Base-by-base conservation (phyloP, 2,329 filamentous ascomycete species). In the Microcyclospora pomicola region DNA sequence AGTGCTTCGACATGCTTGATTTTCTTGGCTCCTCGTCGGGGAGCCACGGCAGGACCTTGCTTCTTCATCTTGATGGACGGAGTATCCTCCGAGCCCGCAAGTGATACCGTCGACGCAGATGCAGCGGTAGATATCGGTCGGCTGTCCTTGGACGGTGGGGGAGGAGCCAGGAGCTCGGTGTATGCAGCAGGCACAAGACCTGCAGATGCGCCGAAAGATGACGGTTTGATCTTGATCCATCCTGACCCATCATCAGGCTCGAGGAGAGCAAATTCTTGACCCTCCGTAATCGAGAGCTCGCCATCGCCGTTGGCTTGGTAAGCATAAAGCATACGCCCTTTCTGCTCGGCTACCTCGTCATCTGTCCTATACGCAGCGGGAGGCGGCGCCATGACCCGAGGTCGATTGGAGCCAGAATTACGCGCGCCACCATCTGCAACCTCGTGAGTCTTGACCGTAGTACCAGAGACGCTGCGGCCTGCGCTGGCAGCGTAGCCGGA, bases 181-280 rank as follows among this genome's bases (percentile, higher is more conserved):
- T 98, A 98, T 5, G 78, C 72, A 5, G 86, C 73, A 1, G 91
- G 91, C 1, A 98, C 87, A 16, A 96, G 71, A 29, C 91, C 91
- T 62, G 88, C 80, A 48, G 77, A 77, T 48, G 72, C 72, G 13
- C 80, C 81, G 24, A 49, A 47, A 27, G 45, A 40, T 6, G 45
- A 35, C 27, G 50, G 51, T 36, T 82, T 80, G 42, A 98, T 77
- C 59, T 82, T 88, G 50, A 85, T 73, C 91, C 91, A 98, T 31
- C 91, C 91, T 31, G 80, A 78, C 42, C 88, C 88, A 60, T 93
- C 88, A 63, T 98, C 92, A 13, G 83, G 75, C 56, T 95, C 87
- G 4, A 95, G 52, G 33, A 96, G 71, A 0, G 67, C 65, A 24
- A 98, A 72, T 7, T 92, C 80, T 38, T 77, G 73, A 10, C 84